phyloP scores from a whole-genome alignment of 495 filamentous ascomycete genomes.

The Aspergillus avenaceus region DNA sequence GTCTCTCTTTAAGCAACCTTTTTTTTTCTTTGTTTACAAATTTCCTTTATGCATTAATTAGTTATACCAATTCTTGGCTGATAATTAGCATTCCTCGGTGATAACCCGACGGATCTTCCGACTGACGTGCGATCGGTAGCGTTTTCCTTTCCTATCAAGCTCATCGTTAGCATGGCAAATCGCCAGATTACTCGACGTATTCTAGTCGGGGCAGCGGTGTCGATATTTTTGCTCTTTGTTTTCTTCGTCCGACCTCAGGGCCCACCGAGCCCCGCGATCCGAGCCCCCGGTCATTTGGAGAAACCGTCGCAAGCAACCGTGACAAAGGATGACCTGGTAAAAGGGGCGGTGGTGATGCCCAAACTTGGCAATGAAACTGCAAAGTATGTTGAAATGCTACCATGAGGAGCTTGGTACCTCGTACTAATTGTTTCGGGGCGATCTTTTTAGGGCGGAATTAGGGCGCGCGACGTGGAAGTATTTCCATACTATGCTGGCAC shows the following conservation, averaged over 20 bases:
- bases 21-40: background rate
- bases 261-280: slow-evolving; percentile 37
- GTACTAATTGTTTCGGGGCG: slow-evolving; percentile 1
- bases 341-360: slow-evolving; percentile 79
- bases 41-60: background rate
- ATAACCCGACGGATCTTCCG: background rate
- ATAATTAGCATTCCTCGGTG: background rate
- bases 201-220: slow-evolving; percentile 29
- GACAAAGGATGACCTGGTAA: slow-evolving; percentile 47
- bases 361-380: slow-evolving; percentile 88
- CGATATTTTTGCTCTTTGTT: slow-evolving; percentile 35
- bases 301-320: slow-evolving; percentile 21
- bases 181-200: slow-evolving; percentile 42
- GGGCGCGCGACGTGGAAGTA: slow-evolving; percentile 88
- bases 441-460: slow-evolving; percentile 65
- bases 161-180: slow-evolving; percentile 30
- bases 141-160: background rate
- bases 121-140: background rate
- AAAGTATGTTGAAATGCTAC: slow-evolving; percentile 36
- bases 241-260: slow-evolving; percentile 39
- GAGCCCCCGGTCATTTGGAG: slow-evolving; percentile 40
- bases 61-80: background rate
- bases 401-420: background rate
- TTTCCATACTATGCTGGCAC: slow-evolving; percentile 91
- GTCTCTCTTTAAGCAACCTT: background rate